Evolutionary conservation across 2,329 filamentous ascomycete genomes (phyloP), one percentile per base, ranked within the genome.

Genomic region (Trichoderma brevicompactum): DNA sequence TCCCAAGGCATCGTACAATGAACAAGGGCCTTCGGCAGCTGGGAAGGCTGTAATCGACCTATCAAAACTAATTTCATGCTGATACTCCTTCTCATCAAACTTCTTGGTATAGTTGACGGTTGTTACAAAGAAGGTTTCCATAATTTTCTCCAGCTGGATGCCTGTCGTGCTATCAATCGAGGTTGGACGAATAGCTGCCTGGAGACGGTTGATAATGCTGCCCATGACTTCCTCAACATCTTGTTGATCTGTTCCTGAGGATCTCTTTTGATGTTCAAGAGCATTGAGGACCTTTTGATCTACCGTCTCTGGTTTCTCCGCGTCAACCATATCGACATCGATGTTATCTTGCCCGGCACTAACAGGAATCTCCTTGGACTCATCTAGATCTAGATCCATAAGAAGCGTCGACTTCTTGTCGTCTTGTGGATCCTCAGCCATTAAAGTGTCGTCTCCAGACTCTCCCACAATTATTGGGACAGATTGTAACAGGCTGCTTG

Each of bases 151-250:
- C 19, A 88, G 79, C 76, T 97, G 94, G 69, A 96, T 90, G 3
- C 90, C 90, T 50, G 88, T 80, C 36, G 76, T 85, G 7, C 83
- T 79, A 65, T 80, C 76, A 66, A 92, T 87, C 3, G 84, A 85
- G n/a, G 84, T 84, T 6, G 92, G 86, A 65, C 85, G 88, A 73
- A 98, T 94, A 2, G 94, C 94, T 60, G 92, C 93, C 72, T 95
- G 91, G n/a, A 97, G 82, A 58, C 95, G 90, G 73, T 94, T 93
- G 66, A 97, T 87, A 32, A 97, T 91, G 72, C 94, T 95, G 66
- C 92, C 92, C 80, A 97, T 94, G 52, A 97, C 94, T 77, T 99
- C 95, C 12, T 93, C 93, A 5, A 97, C 94, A 77, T 99, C 95
- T 78, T 99, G 94, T 74, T 99, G 95, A 40, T 92, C 82, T 0